A percentile compares a stretch with the other conserved stretches of the same genome.
Evolutionary conservation across 177 flowering plant species (phyloP).

Genomic region (Telopea speciosissima): DNA sequence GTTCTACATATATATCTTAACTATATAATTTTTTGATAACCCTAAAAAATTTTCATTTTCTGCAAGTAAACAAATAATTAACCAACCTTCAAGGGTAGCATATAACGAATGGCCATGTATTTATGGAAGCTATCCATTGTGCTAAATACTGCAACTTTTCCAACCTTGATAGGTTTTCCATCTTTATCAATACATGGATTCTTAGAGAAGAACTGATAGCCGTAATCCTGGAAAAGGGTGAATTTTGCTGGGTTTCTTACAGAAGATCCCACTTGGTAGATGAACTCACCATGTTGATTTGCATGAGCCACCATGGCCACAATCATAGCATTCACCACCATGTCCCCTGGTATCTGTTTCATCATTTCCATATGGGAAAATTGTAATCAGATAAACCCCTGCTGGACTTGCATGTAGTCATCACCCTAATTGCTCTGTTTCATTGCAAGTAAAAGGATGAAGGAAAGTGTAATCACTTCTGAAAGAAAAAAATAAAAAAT

Average conservation of each 20-base stretch:
- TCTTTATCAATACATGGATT: conserved; percentile 29
- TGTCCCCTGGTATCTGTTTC: conserved; percentile 35
- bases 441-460: too few relatives aligned
- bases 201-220: conserved; percentile 21
- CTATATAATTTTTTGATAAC: too few relatives aligned
- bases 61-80: too few relatives aligned
- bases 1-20: too few relatives aligned
- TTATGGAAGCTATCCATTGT: conserved; percentile 29
- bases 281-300: conserved; percentile 6
- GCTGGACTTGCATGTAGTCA: too few relatives aligned
- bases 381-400: too few relatives aligned
- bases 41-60: too few relatives aligned
- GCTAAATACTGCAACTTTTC: conserved; percentile 13
- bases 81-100: conserved; percentile 38
- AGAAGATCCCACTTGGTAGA: conserved; percentile 34
- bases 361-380: background rate
- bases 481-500: too few relatives aligned
- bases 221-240: conserved; percentile 10
- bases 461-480: too few relatives aligned
- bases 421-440: too few relatives aligned
- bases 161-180: conserved; percentile 32
- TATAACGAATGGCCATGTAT: conserved; percentile 33
- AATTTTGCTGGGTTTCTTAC: conserved; percentile 22
- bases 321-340: conserved; percentile 37
- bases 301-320: conserved; percentile 23